Base-by-base conservation (phyloP, 441 rosid genomes). In the Aquilaria agallochum region DNA sequence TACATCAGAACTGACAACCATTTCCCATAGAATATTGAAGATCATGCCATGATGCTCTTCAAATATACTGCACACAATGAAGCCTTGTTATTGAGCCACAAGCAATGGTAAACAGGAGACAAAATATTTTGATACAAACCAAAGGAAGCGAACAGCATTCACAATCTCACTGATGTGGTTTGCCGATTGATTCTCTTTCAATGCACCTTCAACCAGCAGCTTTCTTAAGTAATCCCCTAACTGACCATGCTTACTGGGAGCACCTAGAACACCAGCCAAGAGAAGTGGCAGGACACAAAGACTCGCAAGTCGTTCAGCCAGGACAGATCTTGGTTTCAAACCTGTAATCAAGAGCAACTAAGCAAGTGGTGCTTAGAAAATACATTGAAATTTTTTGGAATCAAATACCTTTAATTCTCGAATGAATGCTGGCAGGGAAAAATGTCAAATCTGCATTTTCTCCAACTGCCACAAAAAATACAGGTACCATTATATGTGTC, bases 231-330 rank as follows among this genome's bases (percentile, higher is more conserved):
- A 89, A 73, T 78, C 80, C 60, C 84, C 72, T 69, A 94, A 73
- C 47, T 84, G 80, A 52, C 87, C 89, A 9, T 56, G 83, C 77
- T 86, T 89, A 81, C 83, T 79, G 55, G 94, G 85, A 72, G 86
- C 79, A 78, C 97, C 99, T 72, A 94, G 87, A 80, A 91, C 85
- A 68, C 99, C 99, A 2, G 99, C 92, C 72, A 94, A 75, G 47
- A 94, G 86, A 68, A 91, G 90, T 42, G 97, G 99, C 72, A 91
- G 79, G 69, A 87, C 80, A 72, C 99, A 85, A 75, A 83, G 76
- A 31, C 84, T 71, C 65, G 95, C 86, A 63, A 94, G 87, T 74
- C 83, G 87, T 82, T 78, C 84, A 58, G 85, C 88, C 63, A 91
- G 83, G 61, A 79, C 79, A 74, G 90, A 84, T 81, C 84, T 86